Percentiles rank a stretch among this genome's conserved stretches.
Evolutionary conservation across 2,329 filamentous ascomycete species (phyloP).

Genomic region (Xylariaceae sp.): DNA sequence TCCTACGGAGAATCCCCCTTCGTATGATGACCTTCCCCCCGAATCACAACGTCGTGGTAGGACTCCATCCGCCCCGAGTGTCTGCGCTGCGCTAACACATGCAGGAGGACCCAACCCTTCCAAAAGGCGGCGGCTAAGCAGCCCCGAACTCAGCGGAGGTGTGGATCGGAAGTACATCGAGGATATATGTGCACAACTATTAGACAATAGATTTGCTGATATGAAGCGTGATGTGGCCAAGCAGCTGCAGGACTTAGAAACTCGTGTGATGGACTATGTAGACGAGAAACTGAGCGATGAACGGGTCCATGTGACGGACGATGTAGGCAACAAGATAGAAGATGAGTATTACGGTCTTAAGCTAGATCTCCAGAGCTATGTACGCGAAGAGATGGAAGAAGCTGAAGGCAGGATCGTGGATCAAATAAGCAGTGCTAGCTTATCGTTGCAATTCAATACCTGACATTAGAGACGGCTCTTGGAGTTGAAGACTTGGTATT

Average conservation of each 20-base stretch:
- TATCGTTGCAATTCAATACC: slow-evolving; percentile 1
- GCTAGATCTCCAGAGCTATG: slow-evolving; percentile 3
- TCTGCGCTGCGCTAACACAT: slow-evolving; percentile 2
- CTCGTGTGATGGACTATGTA: slow-evolving; percentile 19
- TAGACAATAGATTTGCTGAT: slow-evolving; percentile 16
- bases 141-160: slow-evolving; percentile 4
- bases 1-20: slow-evolving; percentile 17
- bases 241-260: slow-evolving; percentile 17
- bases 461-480: neutral
- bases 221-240: slow-evolving; percentile 14
- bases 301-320: neutral
- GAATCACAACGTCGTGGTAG: slow-evolving; percentile 13
- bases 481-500: no score
- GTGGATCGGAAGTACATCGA: slow-evolving; percentile 21
- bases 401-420: neutral
- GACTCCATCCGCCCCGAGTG: neutral
- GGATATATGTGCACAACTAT: slow-evolving; percentile 18
- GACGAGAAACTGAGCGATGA: slow-evolving; percentile 16
- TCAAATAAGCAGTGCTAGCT: neutral
- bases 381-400: slow-evolving; percentile 2
- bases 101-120: neutral
- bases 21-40: slow-evolving; percentile 18
- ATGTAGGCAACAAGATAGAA: slow-evolving; percentile 1
- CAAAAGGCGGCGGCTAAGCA: slow-evolving; percentile 14
- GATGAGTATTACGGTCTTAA: slow-evolving; percentile 3